These are phyloP conservation scores for Rhizopogon vinicolor DNA, from an alignment of 768 basidiomycete genomes.

Conservation along the genomic window DNA sequence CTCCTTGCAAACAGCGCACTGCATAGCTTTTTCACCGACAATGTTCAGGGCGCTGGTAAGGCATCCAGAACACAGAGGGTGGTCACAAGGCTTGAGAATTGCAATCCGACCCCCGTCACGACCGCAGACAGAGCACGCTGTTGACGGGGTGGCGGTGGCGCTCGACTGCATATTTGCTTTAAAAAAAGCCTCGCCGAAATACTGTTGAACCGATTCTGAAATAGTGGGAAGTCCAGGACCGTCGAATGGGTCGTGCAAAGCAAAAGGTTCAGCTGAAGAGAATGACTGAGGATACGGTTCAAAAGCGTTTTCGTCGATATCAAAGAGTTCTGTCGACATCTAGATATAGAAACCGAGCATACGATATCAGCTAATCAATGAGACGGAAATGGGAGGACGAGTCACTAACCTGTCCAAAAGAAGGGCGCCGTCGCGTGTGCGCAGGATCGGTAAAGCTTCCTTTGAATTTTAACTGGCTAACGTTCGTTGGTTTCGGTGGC, in stretches of 20 bases:
- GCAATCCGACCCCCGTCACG: conserved; percentile 45
- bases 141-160: conserved; percentile 8
- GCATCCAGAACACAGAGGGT: conserved; percentile 75
- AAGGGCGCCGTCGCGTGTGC: conserved; percentile 37
- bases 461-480: conserved; percentile 55
- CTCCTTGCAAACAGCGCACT: conserved; percentile 73
- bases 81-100: conserved; percentile 68
- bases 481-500: conserved; percentile 57
- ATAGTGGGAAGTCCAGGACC: conserved; percentile 28
- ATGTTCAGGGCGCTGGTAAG: conserved; percentile 85
- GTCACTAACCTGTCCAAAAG: conserved; percentile 36
- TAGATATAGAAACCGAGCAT: conserved; percentile 14
- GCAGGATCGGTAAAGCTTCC: conserved; percentile 74
- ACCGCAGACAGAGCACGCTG: conserved; percentile 63
- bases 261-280: conserved; percentile 29
- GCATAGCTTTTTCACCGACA: conserved; percentile 86
- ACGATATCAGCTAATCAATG: conserved; percentile 15
- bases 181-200: conserved; percentile 12
- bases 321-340: conserved; percentile 57
- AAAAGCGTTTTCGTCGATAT: conserved; percentile 71
- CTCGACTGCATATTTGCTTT: conserved; percentile 18
- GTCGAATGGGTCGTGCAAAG: conserved; percentile 41
- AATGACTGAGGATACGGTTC: conserved; percentile 42
- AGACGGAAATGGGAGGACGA: conserved; percentile 1
- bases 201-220: conserved; percentile 22